These are phyloP conservation scores for Pichia sp. DNA, from an alignment of 1,139 yeast genomes.

Conservation along the genomic window DNA sequence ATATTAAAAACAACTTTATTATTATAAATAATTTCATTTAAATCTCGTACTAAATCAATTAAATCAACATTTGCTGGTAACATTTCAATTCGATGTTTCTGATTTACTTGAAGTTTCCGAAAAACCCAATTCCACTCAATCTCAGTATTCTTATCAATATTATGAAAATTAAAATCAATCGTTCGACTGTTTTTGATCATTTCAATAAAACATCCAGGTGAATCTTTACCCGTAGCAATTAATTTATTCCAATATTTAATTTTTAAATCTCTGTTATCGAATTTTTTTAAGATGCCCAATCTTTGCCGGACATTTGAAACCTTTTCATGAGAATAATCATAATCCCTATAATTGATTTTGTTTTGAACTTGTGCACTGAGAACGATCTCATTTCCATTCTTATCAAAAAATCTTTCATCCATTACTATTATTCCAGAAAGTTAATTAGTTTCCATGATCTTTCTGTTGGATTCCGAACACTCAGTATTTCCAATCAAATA, in stretches of 20 bases:
- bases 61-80: constrained; percentile 14
- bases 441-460: no score
- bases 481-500: no score
- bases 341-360: constrained; percentile 6
- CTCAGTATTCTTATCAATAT: background rate
- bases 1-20: constrained; percentile 10
- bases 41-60: constrained; percentile 8
- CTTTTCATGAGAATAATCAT: constrained; percentile 1
- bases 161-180: constrained; percentile 7
- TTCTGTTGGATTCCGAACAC: no score
- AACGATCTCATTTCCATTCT: background rate
- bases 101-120: constrained; percentile 5
- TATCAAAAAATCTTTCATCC: background rate
- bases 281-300: constrained; percentile 2
- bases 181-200: constrained; percentile 3
- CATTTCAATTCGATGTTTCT: constrained; percentile 13
- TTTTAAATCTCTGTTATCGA: background rate
- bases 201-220: constrained; percentile 10
- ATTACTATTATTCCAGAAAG: background rate
- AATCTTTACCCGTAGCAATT: constrained; percentile 5
- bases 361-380: constrained; percentile 1
- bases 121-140: constrained; percentile 13
- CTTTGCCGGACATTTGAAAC: constrained; percentile 3
- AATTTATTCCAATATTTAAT: constrained; percentile 10
- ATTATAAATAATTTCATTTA: constrained; percentile 4